Percentiles rank a stretch among this genome's conserved stretches.
Evolutionary conservation across 192 early-diverging fungal genomes (phyloP).

Genomic region (Kickxella alabastrina): DNA sequence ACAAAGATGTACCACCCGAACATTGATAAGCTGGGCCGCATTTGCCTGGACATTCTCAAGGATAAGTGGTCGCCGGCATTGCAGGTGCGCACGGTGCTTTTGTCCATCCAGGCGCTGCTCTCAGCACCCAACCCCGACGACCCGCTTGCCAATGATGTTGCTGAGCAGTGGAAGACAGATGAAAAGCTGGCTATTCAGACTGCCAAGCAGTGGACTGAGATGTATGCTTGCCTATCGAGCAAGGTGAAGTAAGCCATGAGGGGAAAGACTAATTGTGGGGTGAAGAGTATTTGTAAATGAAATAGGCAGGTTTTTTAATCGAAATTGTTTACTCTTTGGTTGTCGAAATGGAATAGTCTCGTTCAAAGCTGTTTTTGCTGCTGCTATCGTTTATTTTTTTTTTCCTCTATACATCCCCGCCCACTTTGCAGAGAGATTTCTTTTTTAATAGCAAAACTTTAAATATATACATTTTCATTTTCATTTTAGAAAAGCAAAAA

Average conservation of each 20-base stretch:
- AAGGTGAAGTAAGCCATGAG: no score
- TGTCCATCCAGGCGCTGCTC: conserved; percentile 94
- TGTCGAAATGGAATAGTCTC: no score
- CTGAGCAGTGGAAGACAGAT: conserved; percentile 98
- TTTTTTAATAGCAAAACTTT: not conserved
- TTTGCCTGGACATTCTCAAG: conserved; percentile 98
- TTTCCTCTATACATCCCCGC: not conserved
- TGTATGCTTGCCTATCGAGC: no score
- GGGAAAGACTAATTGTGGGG: no score
- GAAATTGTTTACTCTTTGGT: no score
- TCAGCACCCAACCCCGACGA: conserved; percentile 99
- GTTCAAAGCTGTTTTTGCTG: no score
- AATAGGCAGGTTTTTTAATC: no score
- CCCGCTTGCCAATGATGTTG: conserved; percentile 96
- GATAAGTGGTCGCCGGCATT: conserved; percentile 99
- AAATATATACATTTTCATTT: no score
- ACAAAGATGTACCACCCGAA: conserved; percentile 99
- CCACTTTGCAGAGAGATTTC: no score
- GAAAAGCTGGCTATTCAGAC: conserved; percentile 87
- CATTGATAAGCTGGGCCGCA: conserved; percentile 97
- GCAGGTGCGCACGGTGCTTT: conserved; percentile 95
- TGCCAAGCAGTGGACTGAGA: conserved; percentile 49
- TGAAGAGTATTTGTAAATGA: not conserved
- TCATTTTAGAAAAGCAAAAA: no score
- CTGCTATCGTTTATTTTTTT: not conserved